These are phyloP conservation scores for Vitis cinerea DNA, from an alignment of 164 flowering plant species.

Conservation along the genomic window DNA sequence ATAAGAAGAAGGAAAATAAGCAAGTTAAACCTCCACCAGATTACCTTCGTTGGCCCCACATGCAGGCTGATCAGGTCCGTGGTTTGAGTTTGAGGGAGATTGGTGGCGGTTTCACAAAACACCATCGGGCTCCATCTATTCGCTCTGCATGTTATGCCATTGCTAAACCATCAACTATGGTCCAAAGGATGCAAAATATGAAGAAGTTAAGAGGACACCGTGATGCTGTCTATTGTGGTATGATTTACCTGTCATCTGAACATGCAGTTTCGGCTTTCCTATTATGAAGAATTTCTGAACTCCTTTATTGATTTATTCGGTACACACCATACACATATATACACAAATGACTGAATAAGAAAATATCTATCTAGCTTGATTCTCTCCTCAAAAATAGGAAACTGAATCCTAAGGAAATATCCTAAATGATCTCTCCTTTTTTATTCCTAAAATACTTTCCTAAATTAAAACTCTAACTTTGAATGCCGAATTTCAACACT, in stretches of 20 bases:
- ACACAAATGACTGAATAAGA: too few relatives aligned
- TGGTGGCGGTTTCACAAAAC: slow-evolving; percentile 91
- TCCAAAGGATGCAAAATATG: slow-evolving; percentile 83
- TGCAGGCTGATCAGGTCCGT: slow-evolving; percentile 83
- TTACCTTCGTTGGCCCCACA: slow-evolving; percentile 92
- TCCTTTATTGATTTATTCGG: too few relatives aligned
- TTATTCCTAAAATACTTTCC: too few relatives aligned
- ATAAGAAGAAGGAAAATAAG: slow-evolving; percentile 33
- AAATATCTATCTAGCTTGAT: too few relatives aligned
- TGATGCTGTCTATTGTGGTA: slow-evolving; percentile 97
- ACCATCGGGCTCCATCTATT: slow-evolving; percentile 88
- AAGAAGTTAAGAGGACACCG: slow-evolving; percentile 86
- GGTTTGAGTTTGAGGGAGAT: slow-evolving; percentile 85
- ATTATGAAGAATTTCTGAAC: too few relatives aligned
- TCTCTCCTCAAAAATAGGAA: too few relatives aligned
- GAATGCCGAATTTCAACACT: too few relatives aligned
- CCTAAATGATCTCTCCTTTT: too few relatives aligned
- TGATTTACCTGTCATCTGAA: neutral
- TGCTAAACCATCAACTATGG: slow-evolving; percentile 90
- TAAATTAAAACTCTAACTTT: too few relatives aligned
- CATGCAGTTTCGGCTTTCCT: neutral
- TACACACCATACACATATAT: too few relatives aligned
- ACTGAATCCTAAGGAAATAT: too few relatives aligned
- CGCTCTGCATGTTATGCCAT: slow-evolving; percentile 88
- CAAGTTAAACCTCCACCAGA: slow-evolving; percentile 40